Evolutionary conservation across 78 protist genomes (phyloP).

Genomic region (Emiliania huxleyi): DNA sequence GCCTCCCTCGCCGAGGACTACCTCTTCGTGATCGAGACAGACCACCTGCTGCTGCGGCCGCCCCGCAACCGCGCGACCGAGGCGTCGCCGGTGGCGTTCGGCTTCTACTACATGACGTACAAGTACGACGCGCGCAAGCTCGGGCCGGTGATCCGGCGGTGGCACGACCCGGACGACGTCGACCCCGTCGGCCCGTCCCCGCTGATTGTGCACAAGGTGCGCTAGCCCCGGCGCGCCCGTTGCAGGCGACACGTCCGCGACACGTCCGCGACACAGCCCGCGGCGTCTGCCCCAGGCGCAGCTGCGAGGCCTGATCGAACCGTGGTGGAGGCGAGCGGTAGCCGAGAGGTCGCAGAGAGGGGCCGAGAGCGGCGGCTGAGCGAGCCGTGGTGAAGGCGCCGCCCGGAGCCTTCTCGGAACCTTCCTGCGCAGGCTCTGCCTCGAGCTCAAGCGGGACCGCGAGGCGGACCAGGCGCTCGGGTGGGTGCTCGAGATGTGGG

Average conservation of each 20-base stretch:
- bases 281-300: not conserved
- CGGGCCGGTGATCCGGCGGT: not conserved
- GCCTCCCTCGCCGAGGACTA: not conserved
- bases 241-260: no score
- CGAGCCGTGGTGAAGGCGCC: no score
- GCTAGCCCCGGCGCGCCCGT: no score
- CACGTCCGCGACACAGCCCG: no score
- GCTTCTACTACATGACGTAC: constrained; percentile 7
- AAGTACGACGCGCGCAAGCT: not conserved
- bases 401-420: no score
- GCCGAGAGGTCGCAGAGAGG: no score
- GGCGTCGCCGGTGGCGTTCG: not conserved
- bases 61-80: not conserved
- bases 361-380: no score
- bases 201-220: not conserved
- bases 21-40: not conserved
- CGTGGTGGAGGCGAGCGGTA: constrained; percentile 1
- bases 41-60: not conserved
- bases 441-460: not conserved
- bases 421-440: no score
- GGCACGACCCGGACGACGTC: not conserved
- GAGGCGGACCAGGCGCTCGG: not conserved
- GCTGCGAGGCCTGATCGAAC: not conserved
- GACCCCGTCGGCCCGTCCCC: constrained; percentile 31
- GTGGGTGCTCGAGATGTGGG: constrained; percentile 30